phyloP scores from a whole-genome alignment of 2,329 filamentous ascomycete genomes.

The Stagonosporopsis chrysanthemi region DNA sequence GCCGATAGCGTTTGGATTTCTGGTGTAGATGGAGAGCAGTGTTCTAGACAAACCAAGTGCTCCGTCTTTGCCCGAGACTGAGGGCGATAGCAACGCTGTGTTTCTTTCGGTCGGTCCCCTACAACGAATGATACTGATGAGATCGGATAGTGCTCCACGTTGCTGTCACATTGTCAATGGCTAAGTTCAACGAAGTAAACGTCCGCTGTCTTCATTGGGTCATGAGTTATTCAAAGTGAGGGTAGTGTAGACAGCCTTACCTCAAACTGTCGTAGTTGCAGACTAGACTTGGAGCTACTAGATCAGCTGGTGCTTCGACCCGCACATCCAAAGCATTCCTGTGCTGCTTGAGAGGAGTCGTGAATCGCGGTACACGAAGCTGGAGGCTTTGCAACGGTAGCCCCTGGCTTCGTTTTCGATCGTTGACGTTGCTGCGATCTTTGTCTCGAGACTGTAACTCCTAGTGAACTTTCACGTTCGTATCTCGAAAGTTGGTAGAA shows the following conservation, averaged over 20 bases:
- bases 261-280: constrained; percentile 2
- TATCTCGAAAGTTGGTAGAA: too few relatives aligned
- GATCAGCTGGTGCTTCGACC: neutral
- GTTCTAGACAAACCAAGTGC: neutral
- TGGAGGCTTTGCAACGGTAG: neutral
- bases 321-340: neutral
- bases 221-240: neutral
- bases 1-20: neutral
- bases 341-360: neutral
- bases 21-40: neutral
- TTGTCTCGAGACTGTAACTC: neutral
- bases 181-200: neutral
- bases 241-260: neutral
- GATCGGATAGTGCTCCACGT: neutral
- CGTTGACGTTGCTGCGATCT: too few relatives aligned
- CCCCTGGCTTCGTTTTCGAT: neutral
- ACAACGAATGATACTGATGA: neutral
- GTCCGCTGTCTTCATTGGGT: neutral
- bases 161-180: constrained; percentile 2
- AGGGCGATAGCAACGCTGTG: neutral
- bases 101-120: neutral
- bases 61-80: neutral
- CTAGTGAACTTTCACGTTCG: neutral
- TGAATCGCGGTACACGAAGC: neutral
- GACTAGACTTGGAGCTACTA: constrained; percentile 3